Percentiles rank a stretch among this genome's conserved stretches.
Conservation (phyloP, 257 asterid genomes). For the Penstemon davidsonii region DNA sequence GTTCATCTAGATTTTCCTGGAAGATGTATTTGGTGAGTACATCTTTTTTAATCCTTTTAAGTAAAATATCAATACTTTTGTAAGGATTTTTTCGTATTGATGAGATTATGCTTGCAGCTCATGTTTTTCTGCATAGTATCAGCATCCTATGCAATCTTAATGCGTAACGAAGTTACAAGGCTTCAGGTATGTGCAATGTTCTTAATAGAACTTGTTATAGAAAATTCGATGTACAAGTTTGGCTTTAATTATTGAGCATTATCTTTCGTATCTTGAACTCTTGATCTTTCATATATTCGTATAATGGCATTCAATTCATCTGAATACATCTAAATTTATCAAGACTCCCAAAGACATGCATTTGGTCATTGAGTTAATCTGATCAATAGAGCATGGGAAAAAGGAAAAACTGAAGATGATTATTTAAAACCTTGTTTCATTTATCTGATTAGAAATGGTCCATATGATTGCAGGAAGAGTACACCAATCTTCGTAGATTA, state of each 20-base stretch:
- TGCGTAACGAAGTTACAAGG: constrained; percentile 56
- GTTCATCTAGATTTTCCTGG: constrained; percentile 41
- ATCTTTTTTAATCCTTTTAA: background rate
- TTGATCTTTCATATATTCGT: too few relatives aligned
- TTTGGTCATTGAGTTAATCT: constrained; percentile 8
- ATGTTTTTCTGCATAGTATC: constrained; percentile 44
- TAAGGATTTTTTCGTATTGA: constrained; percentile 20
- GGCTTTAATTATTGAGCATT: too few relatives aligned
- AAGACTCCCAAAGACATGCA: background rate
- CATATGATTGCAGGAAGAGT: constrained; percentile 65
- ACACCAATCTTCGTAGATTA: constrained; percentile 45
- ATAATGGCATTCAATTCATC: too few relatives aligned
- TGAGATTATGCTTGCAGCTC: constrained; percentile 53
- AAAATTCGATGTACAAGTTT: too few relatives aligned
- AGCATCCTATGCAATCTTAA: constrained; percentile 45
- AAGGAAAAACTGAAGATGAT: background rate
- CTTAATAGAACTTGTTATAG: background rate
- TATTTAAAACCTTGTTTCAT: constrained; percentile 12
- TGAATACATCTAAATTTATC: too few relatives aligned
- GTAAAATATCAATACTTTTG: background rate
- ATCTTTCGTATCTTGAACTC: too few relatives aligned
- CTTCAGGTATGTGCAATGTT: constrained; percentile 70
- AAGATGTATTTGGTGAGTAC: constrained; percentile 48
- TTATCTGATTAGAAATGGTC: constrained; percentile 26
- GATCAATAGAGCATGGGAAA: constrained; percentile 10